phyloP scores from a whole-genome alignment of 2,329 filamentous ascomycete genomes.

The Davidsoniella virescens region DNA sequence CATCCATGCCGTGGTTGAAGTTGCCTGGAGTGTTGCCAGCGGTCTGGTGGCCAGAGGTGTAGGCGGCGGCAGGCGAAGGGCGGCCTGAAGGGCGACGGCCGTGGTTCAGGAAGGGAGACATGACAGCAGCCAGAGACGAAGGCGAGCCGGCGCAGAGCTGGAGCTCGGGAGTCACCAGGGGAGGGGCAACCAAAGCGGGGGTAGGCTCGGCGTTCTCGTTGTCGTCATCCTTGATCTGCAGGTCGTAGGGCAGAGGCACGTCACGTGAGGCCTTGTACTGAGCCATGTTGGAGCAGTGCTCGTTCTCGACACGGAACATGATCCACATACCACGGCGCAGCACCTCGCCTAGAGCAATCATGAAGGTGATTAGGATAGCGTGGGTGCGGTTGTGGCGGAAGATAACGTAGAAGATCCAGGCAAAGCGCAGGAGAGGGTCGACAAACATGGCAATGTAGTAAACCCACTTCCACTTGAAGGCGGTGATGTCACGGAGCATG shows the following conservation, averaged over 20 bases:
- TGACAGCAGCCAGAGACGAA: not conserved
- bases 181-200: not conserved
- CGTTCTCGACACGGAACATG: slow-evolving; percentile 89
- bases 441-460: slow-evolving; percentile 77
- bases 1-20: not conserved
- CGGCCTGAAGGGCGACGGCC: not conserved
- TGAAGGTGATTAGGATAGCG: slow-evolving; percentile 64
- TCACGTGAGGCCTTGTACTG: slow-evolving; percentile 82
- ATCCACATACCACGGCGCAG: slow-evolving; percentile 80
- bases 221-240: slow-evolving; percentile 11
- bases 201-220: not conserved
- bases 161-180: not conserved
- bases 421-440: slow-evolving; percentile 76
- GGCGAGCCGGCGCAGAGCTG: not conserved
- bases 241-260: slow-evolving; percentile 65
- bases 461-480: slow-evolving; percentile 60
- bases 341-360: slow-evolving; percentile 63
- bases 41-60: not conserved
- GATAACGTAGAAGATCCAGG: slow-evolving; percentile 88
- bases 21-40: not conserved
- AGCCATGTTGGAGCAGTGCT: slow-evolving; percentile 84
- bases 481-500: slow-evolving; percentile 61
- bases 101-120: not conserved
- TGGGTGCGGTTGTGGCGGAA: slow-evolving; percentile 69
- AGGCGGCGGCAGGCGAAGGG: not conserved